Base-by-base conservation (phyloP, 805 yeast species). In the Teunomyces aglyptinius region DNA sequence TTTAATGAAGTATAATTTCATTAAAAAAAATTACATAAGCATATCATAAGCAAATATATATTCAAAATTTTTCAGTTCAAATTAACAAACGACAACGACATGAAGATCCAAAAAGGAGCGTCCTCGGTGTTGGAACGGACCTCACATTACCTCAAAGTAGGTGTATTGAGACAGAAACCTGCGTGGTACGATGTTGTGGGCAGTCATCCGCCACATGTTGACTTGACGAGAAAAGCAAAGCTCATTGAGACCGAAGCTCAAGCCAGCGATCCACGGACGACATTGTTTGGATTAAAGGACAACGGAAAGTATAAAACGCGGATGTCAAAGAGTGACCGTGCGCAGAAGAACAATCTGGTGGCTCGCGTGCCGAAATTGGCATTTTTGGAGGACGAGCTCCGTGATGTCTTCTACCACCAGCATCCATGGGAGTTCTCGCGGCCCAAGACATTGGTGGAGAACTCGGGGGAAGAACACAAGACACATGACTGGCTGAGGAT, bases 351-450 rank as follows among this genome's bases (percentile, higher is more conserved):
- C 53, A 63, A 62, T 47, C 42, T 52, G 26, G 59, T 84, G 12
- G 73, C 75, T 55, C 68, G 73, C 52, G 75, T 85, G 8, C 79
- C 80, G 35, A 75, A 76, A 51, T 68, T 87, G 58, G 65, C 64
- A 47, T 85, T 77, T 54, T 64, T 81, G 45, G 94, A 92, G 65
- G 99, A 94, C 67, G 82, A 85, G 56, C 68, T 94, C 55, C 81
- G 99, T 70, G 75, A 79, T 40, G 73, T 86, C 19, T 94, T 94
- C 60, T 92, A 85, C 66, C 82, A 82, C 49, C 97, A 91, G 63
- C 99, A 94, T 67, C 99, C 99, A 5, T 94, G 99, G 99, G 99
- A 94, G 68, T 73, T 91, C 45, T 89, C 98, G 1, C 80, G 96
- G 55, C 97, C 98, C 11, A 88, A 87, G 62, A 76, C 81, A 24